Percentiles rank a stretch among this genome's conserved stretches.
phyloP scores from a whole-genome alignment of 352 stramenopile genomes.

The Pythium vanterpoolii region DNA sequence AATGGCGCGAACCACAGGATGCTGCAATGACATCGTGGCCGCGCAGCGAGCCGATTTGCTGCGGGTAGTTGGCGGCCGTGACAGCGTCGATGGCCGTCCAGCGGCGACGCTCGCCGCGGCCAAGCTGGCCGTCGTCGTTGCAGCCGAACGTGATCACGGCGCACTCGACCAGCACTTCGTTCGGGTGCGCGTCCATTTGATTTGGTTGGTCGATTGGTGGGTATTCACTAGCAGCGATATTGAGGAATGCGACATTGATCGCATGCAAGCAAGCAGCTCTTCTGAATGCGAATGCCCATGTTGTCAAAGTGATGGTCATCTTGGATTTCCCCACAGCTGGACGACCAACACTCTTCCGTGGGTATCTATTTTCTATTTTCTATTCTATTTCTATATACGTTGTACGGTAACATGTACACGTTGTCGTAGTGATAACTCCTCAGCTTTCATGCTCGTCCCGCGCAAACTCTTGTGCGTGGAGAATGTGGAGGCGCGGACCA shows the following conservation, averaged over 20 bases:
- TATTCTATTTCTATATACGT: constrained; percentile 15
- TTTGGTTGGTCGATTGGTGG: too few relatives aligned
- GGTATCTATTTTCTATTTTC: background rate
- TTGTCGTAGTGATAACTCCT: background rate
- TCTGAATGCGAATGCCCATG: background rate
- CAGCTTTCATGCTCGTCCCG: background rate
- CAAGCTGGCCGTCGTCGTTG: constrained; percentile 83
- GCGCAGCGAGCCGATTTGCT: constrained; percentile 45
- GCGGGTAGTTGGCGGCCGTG: constrained; percentile 70
- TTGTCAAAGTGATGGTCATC: background rate
- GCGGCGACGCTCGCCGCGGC: constrained; percentile 57
- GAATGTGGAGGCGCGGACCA: constrained; percentile 43
- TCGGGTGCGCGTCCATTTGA: constrained; percentile 8
- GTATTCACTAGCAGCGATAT: too few relatives aligned
- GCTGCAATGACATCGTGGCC: constrained; percentile 58
- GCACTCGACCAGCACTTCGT: constrained; percentile 25
- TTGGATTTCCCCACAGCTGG: background rate
- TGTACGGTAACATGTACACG: background rate
- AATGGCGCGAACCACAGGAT: constrained; percentile 80
- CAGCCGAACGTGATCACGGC: constrained; percentile 71
- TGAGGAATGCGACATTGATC: too few relatives aligned
- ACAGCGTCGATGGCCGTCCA: constrained; percentile 64
- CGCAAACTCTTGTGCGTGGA: constrained; percentile 33
- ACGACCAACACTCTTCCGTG: background rate
- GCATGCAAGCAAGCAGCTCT: background rate